Conservation (phyloP, 1,284 basidiomycete species). For the Heliocybe sulcata region DNA sequence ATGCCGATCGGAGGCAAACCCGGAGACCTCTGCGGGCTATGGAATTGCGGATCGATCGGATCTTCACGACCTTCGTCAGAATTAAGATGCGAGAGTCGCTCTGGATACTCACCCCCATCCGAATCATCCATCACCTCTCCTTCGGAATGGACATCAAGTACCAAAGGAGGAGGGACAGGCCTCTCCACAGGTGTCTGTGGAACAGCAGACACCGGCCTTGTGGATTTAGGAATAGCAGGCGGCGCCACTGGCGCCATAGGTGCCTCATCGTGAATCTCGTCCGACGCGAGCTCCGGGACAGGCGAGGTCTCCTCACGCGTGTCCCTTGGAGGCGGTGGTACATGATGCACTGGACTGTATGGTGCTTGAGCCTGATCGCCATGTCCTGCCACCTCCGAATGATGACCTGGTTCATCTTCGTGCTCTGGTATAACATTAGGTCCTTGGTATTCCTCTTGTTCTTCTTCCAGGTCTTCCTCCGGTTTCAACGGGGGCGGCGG, state of each 20-base stretch:
- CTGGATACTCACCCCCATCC: slow-evolving; percentile 43
- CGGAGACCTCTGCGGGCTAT: slow-evolving; percentile 27
- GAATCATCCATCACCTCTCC: slow-evolving; percentile 50
- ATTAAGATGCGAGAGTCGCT: not conserved
- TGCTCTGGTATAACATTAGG: not conserved
- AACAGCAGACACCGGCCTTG: not conserved
- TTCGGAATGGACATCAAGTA: not conserved
- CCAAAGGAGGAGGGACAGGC: not conserved
- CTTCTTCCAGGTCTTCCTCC: not conserved
- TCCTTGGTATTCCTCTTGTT: not conserved
- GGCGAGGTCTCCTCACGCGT: not conserved
- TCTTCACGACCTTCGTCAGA: slow-evolving; percentile 29
- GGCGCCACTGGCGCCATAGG: not conserved
- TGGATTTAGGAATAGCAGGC: not conserved
- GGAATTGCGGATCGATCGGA: slow-evolving; percentile 59
- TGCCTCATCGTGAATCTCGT: not conserved
- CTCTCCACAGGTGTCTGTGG: not conserved
- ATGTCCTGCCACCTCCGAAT: not conserved
- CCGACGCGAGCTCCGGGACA: not conserved
- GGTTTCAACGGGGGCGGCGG: not conserved
- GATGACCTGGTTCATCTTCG: not conserved
- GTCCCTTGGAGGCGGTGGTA: not conserved
- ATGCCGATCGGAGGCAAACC: not conserved
- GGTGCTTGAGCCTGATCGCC: not conserved
- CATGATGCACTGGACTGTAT: not conserved